Evolutionary conservation across 2,329 filamentous ascomycete species (phyloP).

Genomic region (Bipolaris victoriae): DNA sequence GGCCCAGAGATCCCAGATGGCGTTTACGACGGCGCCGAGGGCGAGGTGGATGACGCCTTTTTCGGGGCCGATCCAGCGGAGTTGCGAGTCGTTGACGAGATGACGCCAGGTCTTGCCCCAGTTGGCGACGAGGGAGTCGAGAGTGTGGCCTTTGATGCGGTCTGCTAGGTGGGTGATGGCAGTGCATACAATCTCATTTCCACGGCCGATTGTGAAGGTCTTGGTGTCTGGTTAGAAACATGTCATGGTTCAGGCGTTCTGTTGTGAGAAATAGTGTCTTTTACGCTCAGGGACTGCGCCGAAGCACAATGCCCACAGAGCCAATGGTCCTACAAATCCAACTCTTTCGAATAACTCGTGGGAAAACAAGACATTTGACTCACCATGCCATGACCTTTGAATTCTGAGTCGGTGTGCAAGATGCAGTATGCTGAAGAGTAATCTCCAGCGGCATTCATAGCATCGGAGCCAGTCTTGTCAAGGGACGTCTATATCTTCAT

Average conservation of each 20-base stretch:
- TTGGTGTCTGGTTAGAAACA: constrained; percentile 17
- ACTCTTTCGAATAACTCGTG: not conserved
- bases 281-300: not conserved
- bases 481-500: constrained; percentile 70
- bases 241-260: not conserved
- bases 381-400: constrained; percentile 80
- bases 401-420: constrained; percentile 75
- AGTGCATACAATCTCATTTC: constrained; percentile 89
- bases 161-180: constrained; percentile 81
- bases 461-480: constrained; percentile 94
- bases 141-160: constrained; percentile 74
- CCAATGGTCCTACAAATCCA: not conserved
- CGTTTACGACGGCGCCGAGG: constrained; percentile 86
- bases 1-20: constrained; percentile 94
- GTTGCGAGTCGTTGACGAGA: constrained; percentile 87
- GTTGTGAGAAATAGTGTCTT: not conserved
- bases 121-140: constrained; percentile 77
- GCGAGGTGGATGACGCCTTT: constrained; percentile 95
- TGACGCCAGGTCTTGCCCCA: constrained; percentile 91
- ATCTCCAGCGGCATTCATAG: constrained; percentile 93
- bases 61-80: constrained; percentile 92
- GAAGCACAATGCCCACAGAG: not conserved
- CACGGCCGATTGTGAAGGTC: constrained; percentile 84
- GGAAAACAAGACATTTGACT: constrained; percentile 50
- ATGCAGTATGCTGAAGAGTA: constrained; percentile 97